These are phyloP conservation scores for Hypoxylon sp. DNA, from an alignment of 2,329 filamentous ascomycete genomes.

Conservation along the genomic window DNA sequence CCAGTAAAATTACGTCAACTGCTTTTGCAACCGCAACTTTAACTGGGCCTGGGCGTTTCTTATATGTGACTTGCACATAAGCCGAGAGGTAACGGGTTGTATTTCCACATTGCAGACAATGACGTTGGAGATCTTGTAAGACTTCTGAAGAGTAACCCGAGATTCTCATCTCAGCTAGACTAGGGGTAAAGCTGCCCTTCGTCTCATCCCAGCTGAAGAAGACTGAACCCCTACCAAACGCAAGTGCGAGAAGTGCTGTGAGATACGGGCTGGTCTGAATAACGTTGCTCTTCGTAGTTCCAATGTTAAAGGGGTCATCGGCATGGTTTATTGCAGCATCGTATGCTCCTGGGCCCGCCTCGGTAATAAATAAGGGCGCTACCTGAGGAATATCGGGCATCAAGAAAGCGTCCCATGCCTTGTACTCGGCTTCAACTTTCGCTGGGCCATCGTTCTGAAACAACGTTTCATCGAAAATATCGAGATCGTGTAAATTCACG, in stretches of 20 bases:
- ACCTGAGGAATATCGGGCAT: slow-evolving; percentile 57
- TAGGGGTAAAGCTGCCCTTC: slow-evolving; percentile 66
- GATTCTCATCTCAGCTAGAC: slow-evolving; percentile 64
- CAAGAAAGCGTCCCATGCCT: slow-evolving; percentile 79
- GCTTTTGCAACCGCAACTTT: slow-evolving; percentile 68
- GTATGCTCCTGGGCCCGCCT: slow-evolving; percentile 75
- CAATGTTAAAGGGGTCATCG: slow-evolving; percentile 59
- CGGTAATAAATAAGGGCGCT: slow-evolving; percentile 72
- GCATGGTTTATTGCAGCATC: slow-evolving; percentile 70
- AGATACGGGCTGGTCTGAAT: slow-evolving; percentile 66
- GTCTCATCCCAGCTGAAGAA: slow-evolving; percentile 75
- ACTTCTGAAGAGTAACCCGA: slow-evolving; percentile 69
- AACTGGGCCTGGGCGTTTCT: slow-evolving; percentile 61
- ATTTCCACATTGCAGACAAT: slow-evolving; percentile 65
- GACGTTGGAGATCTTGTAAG: slow-evolving; percentile 62
- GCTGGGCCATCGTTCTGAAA: slow-evolving; percentile 56
- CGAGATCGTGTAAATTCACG: slow-evolving; percentile 46
- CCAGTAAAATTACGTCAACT: slow-evolving; percentile 63
- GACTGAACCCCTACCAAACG: slow-evolving; percentile 78
- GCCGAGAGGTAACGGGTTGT: slow-evolving; percentile 62
- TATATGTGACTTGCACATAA: slow-evolving; percentile 65
- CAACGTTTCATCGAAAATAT: slow-evolving; percentile 64
- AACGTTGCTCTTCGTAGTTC: slow-evolving; percentile 58
- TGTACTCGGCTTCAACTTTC: slow-evolving; percentile 61
- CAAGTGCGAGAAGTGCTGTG: slow-evolving; percentile 74